A percentile compares a stretch with the other conserved stretches of the same genome.
These are phyloP conservation scores for Akanthomyces dipterigenus DNA, from an alignment of 2,329 filamentous ascomycete species.

Conservation along the genomic window DNA sequence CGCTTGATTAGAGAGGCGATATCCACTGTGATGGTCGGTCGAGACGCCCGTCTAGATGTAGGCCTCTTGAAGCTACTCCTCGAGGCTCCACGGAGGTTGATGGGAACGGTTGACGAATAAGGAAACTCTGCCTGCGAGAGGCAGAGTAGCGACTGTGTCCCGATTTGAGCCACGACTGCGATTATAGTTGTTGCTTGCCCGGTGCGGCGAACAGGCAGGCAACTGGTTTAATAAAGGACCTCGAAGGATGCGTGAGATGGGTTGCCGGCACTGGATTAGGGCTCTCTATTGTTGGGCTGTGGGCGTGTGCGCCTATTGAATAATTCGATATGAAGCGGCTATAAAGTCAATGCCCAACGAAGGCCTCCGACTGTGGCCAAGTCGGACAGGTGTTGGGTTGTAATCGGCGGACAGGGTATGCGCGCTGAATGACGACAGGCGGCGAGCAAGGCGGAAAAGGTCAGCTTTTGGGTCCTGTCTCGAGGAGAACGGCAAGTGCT, in stretches of 20 bases:
- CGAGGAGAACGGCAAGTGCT: not conserved
- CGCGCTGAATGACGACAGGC: not conserved
- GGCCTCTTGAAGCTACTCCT: constrained; percentile 14
- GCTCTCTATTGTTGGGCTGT: not conserved
- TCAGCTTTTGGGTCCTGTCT: not conserved
- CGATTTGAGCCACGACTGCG: constrained; percentile 36
- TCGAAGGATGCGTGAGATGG: not conserved
- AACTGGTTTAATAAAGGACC: not conserved
- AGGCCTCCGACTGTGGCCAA: not conserved
- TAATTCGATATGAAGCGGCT: not conserved
- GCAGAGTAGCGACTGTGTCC: constrained; percentile 35
- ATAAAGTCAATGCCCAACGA: constrained; percentile 9
- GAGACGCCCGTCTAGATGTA: constrained; percentile 20
- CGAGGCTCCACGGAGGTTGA: not conserved
- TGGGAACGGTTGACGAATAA: constrained; percentile 16
- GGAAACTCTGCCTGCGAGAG: constrained; percentile 34
- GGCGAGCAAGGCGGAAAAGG: not conserved
- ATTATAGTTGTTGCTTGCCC: constrained; percentile 16
- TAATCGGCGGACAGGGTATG: not conserved
- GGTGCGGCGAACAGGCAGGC: constrained; percentile 11
- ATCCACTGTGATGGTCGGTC: constrained; percentile 68
- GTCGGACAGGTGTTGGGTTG: constrained; percentile 4
- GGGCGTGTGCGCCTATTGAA: not conserved
- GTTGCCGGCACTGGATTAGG: not conserved
- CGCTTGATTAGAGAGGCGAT: constrained; percentile 83